Conservation (phyloP, 768 basidiomycete species). For the Agaricus bisporus region DNA sequence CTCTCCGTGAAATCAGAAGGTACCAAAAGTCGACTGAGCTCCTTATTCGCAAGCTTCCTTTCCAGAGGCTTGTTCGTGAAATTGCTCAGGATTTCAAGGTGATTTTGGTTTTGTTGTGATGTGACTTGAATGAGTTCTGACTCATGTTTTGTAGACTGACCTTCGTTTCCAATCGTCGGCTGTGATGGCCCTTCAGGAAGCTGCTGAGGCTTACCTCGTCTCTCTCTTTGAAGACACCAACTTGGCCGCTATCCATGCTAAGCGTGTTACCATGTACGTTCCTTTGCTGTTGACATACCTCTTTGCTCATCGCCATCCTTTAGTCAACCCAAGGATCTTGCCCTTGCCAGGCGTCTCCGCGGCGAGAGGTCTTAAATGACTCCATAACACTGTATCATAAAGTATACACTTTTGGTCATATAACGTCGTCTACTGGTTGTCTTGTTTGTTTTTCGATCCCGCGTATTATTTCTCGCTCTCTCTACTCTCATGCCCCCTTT, state of each 20-base stretch:
- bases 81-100: slow-evolving; percentile 98
- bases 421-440: neutral
- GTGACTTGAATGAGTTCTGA: slow-evolving; percentile 3
- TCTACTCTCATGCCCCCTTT: no score
- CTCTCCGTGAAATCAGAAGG: slow-evolving; percentile 96
- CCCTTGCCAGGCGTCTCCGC: slow-evolving; percentile 79
- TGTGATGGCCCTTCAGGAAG: slow-evolving; percentile 91
- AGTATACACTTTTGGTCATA: neutral
- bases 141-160: slow-evolving; percentile 51
- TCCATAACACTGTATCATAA: neutral
- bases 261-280: slow-evolving; percentile 42
- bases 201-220: slow-evolving; percentile 85
- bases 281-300: slow-evolving; percentile 1
- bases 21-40: slow-evolving; percentile 99
- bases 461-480: no score
- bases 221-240: slow-evolving; percentile 86
- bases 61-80: slow-evolving; percentile 97
- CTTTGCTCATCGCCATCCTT: slow-evolving; percentile 19
- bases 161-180: slow-evolving; percentile 95
- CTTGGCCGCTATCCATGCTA: slow-evolving; percentile 88
- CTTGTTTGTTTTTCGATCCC: neutral
- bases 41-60: slow-evolving; percentile 98
- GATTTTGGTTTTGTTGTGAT: slow-evolving; percentile 11
- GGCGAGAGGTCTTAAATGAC: slow-evolving; percentile 70
- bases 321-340: slow-evolving; percentile 86